Evolutionary conservation across 83 land plant species (phyloP).

Genomic region (Picea abies): DNA sequence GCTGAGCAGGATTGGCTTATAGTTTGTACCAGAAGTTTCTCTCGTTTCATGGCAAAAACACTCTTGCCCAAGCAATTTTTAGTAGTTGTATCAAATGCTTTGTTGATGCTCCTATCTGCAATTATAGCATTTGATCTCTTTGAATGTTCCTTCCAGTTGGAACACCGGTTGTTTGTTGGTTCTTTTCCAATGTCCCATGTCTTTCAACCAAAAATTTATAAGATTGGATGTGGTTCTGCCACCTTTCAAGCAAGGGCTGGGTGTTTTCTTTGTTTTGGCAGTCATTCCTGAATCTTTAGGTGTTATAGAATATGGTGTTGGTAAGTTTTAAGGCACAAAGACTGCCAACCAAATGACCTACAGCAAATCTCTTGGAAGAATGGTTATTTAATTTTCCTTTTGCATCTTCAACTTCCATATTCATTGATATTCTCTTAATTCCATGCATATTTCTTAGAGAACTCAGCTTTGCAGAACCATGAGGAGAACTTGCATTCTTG

Average conservation of each 20-base stretch:
- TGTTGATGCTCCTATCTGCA: not conserved
- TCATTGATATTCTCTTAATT: not conserved
- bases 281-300: not conserved
- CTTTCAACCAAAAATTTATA: not conserved
- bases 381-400: not conserved
- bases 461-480: not conserved
- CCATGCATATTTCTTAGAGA: not conserved
- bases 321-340: not conserved
- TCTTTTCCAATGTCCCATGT: not conserved
- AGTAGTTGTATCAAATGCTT: not conserved
- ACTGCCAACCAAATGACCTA: not conserved
- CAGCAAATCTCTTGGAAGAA: not conserved
- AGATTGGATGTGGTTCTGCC: not conserved
- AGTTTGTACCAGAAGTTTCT: too few species aligned
- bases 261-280: not conserved
- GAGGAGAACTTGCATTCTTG: slow-evolving; percentile 1
- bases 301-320: not conserved
- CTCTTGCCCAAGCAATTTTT: too few species aligned
- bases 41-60: too few species aligned
- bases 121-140: not conserved
- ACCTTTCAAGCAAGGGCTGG: not conserved
- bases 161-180: not conserved
- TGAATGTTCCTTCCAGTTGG: not conserved
- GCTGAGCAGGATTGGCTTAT: too few species aligned
- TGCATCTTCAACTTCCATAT: not conserved